Conservation (phyloP, 2,329 filamentous ascomycete species). For the Blumeriella jaapii region DNA sequence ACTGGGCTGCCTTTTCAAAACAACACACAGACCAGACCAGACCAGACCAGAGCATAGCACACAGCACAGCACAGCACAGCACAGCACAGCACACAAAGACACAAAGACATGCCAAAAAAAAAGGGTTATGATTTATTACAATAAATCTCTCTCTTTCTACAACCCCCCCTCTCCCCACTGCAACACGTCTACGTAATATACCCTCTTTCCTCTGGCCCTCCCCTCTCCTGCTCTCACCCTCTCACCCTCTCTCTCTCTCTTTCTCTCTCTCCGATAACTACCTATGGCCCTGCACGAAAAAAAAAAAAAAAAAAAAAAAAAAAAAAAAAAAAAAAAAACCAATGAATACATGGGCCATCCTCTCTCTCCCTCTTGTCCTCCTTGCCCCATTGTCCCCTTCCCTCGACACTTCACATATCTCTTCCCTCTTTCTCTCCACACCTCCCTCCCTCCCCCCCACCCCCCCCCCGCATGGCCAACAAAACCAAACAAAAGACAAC, state of each 20-base stretch:
- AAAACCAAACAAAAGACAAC: no score
- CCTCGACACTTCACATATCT: not conserved
- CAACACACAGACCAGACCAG: no score
- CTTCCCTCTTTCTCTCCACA: not conserved
- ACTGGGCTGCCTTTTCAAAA: no score
- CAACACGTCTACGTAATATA: not conserved
- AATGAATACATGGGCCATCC: no score
- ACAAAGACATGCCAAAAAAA: not conserved
- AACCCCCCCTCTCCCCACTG: no score
- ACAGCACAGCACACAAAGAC: no score
- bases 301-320: not conserved
- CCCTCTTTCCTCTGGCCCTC: not conserved
- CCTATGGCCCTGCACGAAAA: not conserved
- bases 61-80: no score
- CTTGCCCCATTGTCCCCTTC: not conserved
- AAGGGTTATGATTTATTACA: slow-evolving; percentile 6
- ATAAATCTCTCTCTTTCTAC: not conserved
- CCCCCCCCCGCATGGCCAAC: no score
- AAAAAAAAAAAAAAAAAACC: not conserved
- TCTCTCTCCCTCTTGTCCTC: no score
- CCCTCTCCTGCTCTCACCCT: not conserved
- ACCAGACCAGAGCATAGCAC: no score
- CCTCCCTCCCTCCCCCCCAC: not conserved
- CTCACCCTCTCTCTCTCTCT: not conserved
- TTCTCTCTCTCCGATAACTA: not conserved